Evolutionary conservation across 1,284 basidiomycete species (phyloP).

Genomic region (Puccinia coronata): DNA sequence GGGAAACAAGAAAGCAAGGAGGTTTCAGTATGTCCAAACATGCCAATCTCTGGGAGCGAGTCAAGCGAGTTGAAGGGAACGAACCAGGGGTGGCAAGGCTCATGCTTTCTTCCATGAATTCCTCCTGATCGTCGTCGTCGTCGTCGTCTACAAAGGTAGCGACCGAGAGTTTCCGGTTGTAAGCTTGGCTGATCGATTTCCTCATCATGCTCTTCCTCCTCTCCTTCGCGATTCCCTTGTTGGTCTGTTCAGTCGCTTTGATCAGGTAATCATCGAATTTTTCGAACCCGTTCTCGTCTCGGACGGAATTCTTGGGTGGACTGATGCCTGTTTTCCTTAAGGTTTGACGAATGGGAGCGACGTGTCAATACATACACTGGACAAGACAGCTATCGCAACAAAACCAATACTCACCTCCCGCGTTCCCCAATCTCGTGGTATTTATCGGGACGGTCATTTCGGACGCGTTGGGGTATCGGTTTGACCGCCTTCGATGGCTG

Average conservation of each 20-base stretch:
- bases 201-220: conserved; percentile 29
- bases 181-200: conserved; percentile 9
- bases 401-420: conserved; percentile 28
- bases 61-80: not conserved
- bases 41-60: not conserved
- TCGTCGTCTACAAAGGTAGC: conserved; percentile 47
- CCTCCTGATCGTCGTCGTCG: conserved; percentile 28
- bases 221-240: conserved; percentile 39
- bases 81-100: conserved; percentile 38
- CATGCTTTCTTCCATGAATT: conserved; percentile 44
- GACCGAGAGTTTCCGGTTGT: conserved; percentile 35
- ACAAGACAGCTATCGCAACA: not conserved
- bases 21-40: too few species aligned
- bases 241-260: conserved; percentile 44
- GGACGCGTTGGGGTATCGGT: not conserved
- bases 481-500: conserved; percentile 1
- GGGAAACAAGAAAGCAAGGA: not conserved
- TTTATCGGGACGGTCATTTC: conserved; percentile 38
- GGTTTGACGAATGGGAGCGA: not conserved
- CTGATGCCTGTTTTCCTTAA: conserved; percentile 41
- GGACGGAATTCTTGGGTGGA: conserved; percentile 27
- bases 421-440: conserved; percentile 49
- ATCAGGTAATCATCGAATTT: conserved; percentile 41
- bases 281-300: conserved; percentile 46
- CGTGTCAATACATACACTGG: not conserved